Base-by-base conservation (phyloP, 78 protist species). In the Emiliania huxleyi region DNA sequence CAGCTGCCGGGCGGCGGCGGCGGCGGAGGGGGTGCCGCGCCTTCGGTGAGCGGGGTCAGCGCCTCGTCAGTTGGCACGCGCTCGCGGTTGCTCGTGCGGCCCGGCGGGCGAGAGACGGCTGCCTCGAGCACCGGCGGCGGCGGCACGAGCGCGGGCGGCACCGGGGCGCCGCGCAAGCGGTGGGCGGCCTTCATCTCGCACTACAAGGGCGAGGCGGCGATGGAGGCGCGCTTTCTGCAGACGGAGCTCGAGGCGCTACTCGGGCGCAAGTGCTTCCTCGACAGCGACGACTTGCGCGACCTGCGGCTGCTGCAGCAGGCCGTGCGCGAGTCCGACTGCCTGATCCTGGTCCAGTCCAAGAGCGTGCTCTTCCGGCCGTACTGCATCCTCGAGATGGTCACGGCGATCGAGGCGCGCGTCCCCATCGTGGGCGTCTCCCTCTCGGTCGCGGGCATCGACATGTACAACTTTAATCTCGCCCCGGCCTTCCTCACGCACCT, bases 151-250 rank as follows among this genome's bases (percentile, higher is more conserved):
- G 29, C 15, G 29, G 62, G 15, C 29, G 8, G 62, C 62, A 19
- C 62, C 62, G 15, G 29, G 62, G 62, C 29, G 62, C 62, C 8
- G 15, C 29, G n/a, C n/a, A 69, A 69, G 75, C 18, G 37, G 38
- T 69, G 33, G 37, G 18, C 37, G 11, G 75, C 75, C 33, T 69
- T 69, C 75, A 26, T 69, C 75, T 69, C 75, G 12, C 75, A 69
- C 75, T 69, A 12, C 37, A 69, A 69, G 75, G 75, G 23, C 38
- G 75, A 69, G 75, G 75, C 75, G 75, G 75, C 75, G 38, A 69
- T 26, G 75, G 75, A 69, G n/a, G 75, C 75, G 75, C 75, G 75
- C n/a, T 69, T 69, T 15, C 75, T 69, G 38, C 75, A 69, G 75
- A 26, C 33, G 11, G 75, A 69, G n/a, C 23, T 69, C 37, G 75